These are phyloP conservation scores for Venustampulla echinocandica DNA, from an alignment of 495 filamentous ascomycete genomes.

Conservation along the genomic window DNA sequence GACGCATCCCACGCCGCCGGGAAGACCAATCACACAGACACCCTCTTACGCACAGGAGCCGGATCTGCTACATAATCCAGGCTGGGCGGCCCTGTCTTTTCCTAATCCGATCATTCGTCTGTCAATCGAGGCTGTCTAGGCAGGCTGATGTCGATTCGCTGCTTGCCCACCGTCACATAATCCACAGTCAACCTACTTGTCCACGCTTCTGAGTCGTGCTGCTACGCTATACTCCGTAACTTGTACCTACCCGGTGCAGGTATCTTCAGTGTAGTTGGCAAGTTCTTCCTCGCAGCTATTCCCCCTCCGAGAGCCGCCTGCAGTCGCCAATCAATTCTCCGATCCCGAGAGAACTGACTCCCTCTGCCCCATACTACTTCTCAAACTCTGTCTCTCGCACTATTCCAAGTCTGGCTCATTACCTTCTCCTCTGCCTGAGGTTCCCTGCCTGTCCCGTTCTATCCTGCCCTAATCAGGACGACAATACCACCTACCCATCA, in stretches of 20 bases:
- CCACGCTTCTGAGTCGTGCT: too few relatives aligned
- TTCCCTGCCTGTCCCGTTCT: not conserved
- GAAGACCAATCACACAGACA: constrained; percentile 5
- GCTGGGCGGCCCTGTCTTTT: not conserved
- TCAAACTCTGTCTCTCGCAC: constrained; percentile 1
- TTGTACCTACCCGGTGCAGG: not conserved
- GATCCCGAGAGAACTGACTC: not conserved
- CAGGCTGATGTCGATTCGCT: not conserved
- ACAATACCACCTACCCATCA: not conserved
- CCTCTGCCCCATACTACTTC: not conserved
- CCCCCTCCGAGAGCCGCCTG: too few relatives aligned
- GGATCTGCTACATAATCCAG: not conserved
- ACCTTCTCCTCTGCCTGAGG: not conserved
- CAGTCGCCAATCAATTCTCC: constrained; percentile 11
- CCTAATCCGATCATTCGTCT: not conserved
- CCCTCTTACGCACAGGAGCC: not conserved
- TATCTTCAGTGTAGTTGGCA: not conserved
- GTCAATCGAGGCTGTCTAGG: not conserved
- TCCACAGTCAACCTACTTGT: too few relatives aligned
- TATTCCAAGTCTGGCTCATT: not conserved
- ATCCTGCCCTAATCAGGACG: not conserved
- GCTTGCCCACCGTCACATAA: not conserved
- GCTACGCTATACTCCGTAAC: not conserved
- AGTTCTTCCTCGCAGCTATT: too few relatives aligned
- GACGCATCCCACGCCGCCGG: constrained; percentile 1